A percentile compares a stretch with the other conserved stretches of the same genome.
Conservation (phyloP, 2,329 filamentous ascomycete genomes). For the Sphaceloma murrayae region DNA sequence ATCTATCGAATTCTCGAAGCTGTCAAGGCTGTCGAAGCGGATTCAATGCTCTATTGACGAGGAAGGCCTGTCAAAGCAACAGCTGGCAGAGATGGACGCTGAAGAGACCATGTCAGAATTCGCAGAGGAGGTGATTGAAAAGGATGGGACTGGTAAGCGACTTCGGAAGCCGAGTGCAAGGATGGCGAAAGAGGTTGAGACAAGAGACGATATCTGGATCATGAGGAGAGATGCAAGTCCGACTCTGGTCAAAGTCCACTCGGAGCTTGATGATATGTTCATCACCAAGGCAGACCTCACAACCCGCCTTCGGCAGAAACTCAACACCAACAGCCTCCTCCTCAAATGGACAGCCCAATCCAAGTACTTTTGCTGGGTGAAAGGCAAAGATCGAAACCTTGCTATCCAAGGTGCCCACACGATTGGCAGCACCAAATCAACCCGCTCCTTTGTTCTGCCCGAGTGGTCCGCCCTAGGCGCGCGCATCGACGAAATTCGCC, state of each 20-base stretch:
- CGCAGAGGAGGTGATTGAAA: slow-evolving; percentile 59
- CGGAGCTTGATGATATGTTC: slow-evolving; percentile 51
- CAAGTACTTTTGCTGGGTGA: slow-evolving; percentile 85
- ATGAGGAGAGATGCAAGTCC: slow-evolving; percentile 58
- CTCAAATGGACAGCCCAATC: slow-evolving; percentile 80
- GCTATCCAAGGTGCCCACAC: slow-evolving; percentile 39
- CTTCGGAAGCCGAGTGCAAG: slow-evolving; percentile 18
- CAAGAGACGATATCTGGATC: slow-evolving; percentile 46
- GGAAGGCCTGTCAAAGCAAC: slow-evolving; percentile 73
- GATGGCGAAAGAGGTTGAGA: slow-evolving; percentile 18
- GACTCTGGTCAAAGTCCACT: slow-evolving; percentile 57
- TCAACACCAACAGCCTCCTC: slow-evolving; percentile 52
- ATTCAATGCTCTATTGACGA: slow-evolving; percentile 82
- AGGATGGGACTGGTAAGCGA: slow-evolving; percentile 42
- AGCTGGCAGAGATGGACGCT: slow-evolving; percentile 62
- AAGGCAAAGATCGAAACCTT: slow-evolving; percentile 59
- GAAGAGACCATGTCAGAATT: slow-evolving; percentile 61
- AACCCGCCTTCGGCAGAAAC: slow-evolving; percentile 50
- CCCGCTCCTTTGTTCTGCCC: slow-evolving; percentile 70
- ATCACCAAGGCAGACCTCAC: slow-evolving; percentile 53
- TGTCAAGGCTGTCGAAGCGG: slow-evolving; percentile 56
- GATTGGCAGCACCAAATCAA: slow-evolving; percentile 72
- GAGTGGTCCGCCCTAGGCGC: slow-evolving; percentile 78
- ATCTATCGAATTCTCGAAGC: slow-evolving; percentile 52
- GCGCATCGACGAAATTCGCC: slow-evolving; percentile 64